A percentile compares a stretch with the other conserved stretches of the same genome.
Evolutionary conservation across 345 rosid genomes (phyloP).

Genomic region (Eutrema heterophyllum): DNA sequence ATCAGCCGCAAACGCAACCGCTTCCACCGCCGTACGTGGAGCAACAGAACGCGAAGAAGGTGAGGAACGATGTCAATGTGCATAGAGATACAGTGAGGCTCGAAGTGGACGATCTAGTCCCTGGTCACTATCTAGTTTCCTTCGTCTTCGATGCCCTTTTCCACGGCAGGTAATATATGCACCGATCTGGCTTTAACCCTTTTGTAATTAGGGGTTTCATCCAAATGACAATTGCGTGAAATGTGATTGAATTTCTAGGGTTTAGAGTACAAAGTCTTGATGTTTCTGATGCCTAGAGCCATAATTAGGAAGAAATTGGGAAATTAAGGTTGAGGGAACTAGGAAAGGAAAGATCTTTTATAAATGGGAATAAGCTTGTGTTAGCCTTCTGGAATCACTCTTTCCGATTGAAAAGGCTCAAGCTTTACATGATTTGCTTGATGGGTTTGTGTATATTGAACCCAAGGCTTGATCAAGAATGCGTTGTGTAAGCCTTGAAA

Average conservation of each 20-base stretch:
- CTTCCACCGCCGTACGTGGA: slow-evolving; percentile 58
- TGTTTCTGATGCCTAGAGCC: not conserved
- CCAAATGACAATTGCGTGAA: not conserved
- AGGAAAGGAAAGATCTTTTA: slow-evolving; percentile 6
- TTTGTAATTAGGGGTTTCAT: not conserved
- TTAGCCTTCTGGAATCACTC: not conserved
- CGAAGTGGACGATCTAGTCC: slow-evolving; percentile 57
- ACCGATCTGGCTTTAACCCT: not conserved
- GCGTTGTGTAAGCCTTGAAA: not conserved
- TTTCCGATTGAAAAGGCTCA: not conserved
- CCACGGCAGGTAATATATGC: slow-evolving; percentile 60
- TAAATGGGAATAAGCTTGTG: not conserved
- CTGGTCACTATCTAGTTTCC: slow-evolving; percentile 65
- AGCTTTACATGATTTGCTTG: slow-evolving; percentile 6
- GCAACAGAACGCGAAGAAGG: slow-evolving; percentile 80
- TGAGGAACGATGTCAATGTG: slow-evolving; percentile 83
- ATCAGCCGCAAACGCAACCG: slow-evolving; percentile 21
- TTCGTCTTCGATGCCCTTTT: slow-evolving; percentile 81
- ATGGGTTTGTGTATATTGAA: not conserved
- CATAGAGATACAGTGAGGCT: slow-evolving; percentile 70
- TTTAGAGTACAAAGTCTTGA: not conserved
- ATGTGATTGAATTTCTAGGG: not conserved
- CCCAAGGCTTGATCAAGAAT: not conserved
- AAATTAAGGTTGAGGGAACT: not conserved
- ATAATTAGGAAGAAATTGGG: not conserved